These are phyloP conservation scores for Macadamia tetraphylla DNA, from an alignment of 164 flowering plant species.

Conservation along the genomic window DNA sequence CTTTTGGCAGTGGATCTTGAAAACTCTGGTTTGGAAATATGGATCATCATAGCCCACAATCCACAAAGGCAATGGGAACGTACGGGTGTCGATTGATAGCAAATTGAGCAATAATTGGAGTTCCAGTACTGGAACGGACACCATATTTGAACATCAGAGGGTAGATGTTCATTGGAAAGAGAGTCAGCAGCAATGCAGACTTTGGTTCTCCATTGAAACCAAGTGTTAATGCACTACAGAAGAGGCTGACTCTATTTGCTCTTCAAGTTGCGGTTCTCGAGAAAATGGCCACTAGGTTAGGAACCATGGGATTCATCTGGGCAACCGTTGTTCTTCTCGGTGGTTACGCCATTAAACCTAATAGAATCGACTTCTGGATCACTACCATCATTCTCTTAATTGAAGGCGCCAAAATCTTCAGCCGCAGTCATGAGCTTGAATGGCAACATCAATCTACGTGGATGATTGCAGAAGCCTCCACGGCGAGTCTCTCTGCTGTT, in stretches of 20 bases:
- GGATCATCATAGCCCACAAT: neutral
- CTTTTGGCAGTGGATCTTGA: neutral
- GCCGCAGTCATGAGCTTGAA: constrained; percentile 92
- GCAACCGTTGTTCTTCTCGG: constrained; percentile 97
- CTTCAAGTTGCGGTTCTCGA: constrained; percentile 77
- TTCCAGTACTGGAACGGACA: constrained; percentile 10
- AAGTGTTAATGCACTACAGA: constrained; percentile 59
- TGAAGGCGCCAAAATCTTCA: constrained; percentile 83
- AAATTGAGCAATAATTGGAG: constrained; percentile 7
- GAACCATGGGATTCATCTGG: constrained; percentile 93
- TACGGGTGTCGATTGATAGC: constrained; percentile 7
- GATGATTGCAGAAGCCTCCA: constrained; percentile 54
- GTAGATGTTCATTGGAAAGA: constrained; percentile 19
- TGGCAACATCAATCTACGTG: constrained; percentile 95
- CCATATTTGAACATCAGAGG: constrained; percentile 35
- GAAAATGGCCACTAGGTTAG: constrained; percentile 81
- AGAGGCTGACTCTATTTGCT: constrained; percentile 85
- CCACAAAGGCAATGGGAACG: neutral
- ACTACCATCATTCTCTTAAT: constrained; percentile 62
- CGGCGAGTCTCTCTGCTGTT: no score
- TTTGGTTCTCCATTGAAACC: constrained; percentile 14
- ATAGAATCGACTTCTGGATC: constrained; percentile 82
- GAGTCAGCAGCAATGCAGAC: constrained; percentile 33
- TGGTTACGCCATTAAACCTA: constrained; percentile 82
- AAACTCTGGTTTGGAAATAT: no score